A percentile compares a stretch with the other conserved stretches of the same genome.
Conservation (phyloP, 179 eudicot genomes). For the Patellifolia procumbens region DNA sequence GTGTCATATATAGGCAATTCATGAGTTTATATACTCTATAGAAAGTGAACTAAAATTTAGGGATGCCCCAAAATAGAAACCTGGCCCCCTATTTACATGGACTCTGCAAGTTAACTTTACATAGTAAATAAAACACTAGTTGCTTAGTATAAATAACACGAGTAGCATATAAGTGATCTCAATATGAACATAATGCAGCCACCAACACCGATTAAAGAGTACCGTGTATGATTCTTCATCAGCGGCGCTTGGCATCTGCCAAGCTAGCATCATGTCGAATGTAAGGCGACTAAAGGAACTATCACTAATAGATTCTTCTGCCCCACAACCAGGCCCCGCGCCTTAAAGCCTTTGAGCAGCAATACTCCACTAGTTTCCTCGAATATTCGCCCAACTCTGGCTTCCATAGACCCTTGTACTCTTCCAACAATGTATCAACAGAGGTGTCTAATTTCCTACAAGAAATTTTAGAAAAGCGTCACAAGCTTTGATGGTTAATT, state of each 20-base stretch:
- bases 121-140: no score
- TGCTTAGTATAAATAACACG: background rate
- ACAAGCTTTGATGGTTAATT: background rate
- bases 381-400: constrained; percentile 62
- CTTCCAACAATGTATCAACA: constrained; percentile 53
- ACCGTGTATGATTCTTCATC: constrained; percentile 60
- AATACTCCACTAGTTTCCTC: constrained; percentile 62
- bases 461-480: background rate
- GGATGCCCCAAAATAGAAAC: no score
- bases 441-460: constrained; percentile 57
- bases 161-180: background rate
- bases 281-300: constrained; percentile 75
- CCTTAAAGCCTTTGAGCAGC: constrained; percentile 59
- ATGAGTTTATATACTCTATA: no score
- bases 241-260: constrained; percentile 64
- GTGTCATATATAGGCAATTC: no score
- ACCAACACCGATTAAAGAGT: background rate
- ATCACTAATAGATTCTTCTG: constrained; percentile 49
- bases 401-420: constrained; percentile 58
- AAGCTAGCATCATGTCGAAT: constrained; percentile 96
- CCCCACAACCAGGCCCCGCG: constrained; percentile 37
- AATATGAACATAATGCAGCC: no score
- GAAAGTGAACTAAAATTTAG: no score
- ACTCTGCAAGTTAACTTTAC: no score
- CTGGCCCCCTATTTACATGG: no score